Conservation (phyloP, 257 asterid species). For the Perilla frutescens region DNA sequence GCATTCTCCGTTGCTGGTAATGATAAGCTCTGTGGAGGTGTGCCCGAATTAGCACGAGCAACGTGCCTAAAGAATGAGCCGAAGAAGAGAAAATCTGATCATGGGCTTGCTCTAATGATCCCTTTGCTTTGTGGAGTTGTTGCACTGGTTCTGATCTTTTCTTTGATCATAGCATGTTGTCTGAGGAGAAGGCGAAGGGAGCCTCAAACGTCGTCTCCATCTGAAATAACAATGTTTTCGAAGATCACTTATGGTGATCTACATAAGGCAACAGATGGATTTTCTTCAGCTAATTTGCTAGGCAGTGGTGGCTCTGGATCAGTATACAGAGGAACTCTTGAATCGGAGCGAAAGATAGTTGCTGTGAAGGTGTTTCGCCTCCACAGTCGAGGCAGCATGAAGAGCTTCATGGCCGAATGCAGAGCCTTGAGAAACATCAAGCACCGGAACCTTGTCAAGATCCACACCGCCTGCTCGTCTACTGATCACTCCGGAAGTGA, state of each 20-base stretch:
- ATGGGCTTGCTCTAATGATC: slow-evolving; percentile 33
- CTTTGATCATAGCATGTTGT: slow-evolving; percentile 19
- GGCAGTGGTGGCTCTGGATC: slow-evolving; percentile 46
- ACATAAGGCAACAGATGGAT: slow-evolving; percentile 40
- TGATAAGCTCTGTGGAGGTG: slow-evolving; percentile 38
- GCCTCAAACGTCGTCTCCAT: not conserved
- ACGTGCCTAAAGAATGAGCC: slow-evolving; percentile 21
- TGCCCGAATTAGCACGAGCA: slow-evolving; percentile 18
- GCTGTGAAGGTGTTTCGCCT: slow-evolving; percentile 43
- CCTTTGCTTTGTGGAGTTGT: slow-evolving; percentile 37
- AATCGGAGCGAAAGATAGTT: slow-evolving; percentile 19
- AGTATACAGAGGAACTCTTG: slow-evolving; percentile 36
- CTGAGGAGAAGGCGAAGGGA: slow-evolving; percentile 13
- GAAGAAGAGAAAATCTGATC: slow-evolving; percentile 1
- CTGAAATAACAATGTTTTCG: slow-evolving; percentile 13
- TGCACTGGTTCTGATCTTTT: slow-evolving; percentile 27
- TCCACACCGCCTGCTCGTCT: slow-evolving; percentile 31
- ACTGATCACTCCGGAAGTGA: slow-evolving; percentile 40
- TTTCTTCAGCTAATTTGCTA: slow-evolving; percentile 38
- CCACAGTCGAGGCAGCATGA: slow-evolving; percentile 22
- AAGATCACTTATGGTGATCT: slow-evolving; percentile 34
- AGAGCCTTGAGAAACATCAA: slow-evolving; percentile 38
- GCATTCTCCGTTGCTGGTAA: slow-evolving; percentile 30
- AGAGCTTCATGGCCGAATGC: slow-evolving; percentile 43
- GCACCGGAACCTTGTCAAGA: slow-evolving; percentile 41